Evolutionary conservation across 768 basidiomycete genomes (phyloP), one percentile per base, ranked within the genome.

Genomic region (Boletus barrowsii): DNA sequence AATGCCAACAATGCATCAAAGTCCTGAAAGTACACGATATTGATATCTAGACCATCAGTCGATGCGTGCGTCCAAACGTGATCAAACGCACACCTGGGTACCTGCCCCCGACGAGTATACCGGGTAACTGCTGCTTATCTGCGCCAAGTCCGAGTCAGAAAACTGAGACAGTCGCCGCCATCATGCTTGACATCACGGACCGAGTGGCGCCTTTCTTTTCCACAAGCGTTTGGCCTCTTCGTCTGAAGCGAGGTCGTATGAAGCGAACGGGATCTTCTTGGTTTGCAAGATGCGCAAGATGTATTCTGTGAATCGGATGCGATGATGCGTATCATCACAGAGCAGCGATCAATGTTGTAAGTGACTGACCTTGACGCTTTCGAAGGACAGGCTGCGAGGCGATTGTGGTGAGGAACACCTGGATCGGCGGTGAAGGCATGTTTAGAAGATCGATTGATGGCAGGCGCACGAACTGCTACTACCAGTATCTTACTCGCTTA

Each of bases 91-190:
- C 90, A 29, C 91, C 91, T 45, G 84, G 84, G 64, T 81, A 93
- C 53, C 76, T 79, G 36, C 83, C 83, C 4, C 91, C 91, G 36
- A 93, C 79, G 7, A 93, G 81, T 40, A 93, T 84, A 3, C 91
- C 92, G 22, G 91, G 91, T 5, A 93, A 75, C 61, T 90, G 89
- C 59, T 90, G 88, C 61, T 92, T 91, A 67, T 84, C 92, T 90
- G 65, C 13, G 41, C 4, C 48, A 15, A 20, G 40, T 60, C 46
- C 22, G 22, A 22, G 22, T 22, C 22, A 22, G 22, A 57, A 51
- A 43, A 37, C 26, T 26, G 40, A 41, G 36, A 18, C 39, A 18
- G 3, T 9, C 14, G 39, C n/a, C 5, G 20, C 20, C 36, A 37
- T 43, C 42, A 30, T 10, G 43, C 17, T 36, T 42, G 26, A 51